Evolutionary conservation across 73 alveolate genomes (phyloP).

Genomic region (Stentor roeselii): DNA sequence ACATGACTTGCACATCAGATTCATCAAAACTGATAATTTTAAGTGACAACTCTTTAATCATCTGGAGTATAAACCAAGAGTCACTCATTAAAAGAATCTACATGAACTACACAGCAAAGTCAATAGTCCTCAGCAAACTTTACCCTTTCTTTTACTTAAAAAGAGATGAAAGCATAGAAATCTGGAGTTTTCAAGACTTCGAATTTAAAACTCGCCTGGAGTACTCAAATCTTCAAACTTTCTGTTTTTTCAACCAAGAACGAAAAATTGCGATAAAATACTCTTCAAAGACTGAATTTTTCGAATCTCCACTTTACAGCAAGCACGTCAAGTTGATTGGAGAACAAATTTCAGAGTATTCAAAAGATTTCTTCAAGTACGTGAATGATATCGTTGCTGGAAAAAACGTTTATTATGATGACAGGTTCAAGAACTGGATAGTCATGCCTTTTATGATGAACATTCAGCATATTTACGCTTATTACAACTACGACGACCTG

Average conservation of each 20-base stretch:
- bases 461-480: background rate
- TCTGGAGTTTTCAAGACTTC: conserved; percentile 4
- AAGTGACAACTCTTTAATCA: too few relatives aligned
- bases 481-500: background rate
- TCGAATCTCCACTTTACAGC: background rate
- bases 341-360: background rate
- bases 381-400: background rate
- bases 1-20: background rate
- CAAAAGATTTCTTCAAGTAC: background rate
- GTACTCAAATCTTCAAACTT: background rate
- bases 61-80: background rate
- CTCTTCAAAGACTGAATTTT: background rate
- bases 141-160: background rate
- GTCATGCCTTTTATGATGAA: background rate
- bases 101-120: background rate
- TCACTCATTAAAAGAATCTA: background rate
- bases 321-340: background rate
- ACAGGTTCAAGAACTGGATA: background rate
- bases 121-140: background rate
- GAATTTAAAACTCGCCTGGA: background rate
- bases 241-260: background rate
- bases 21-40: background rate
- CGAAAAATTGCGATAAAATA: background rate
- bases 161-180: background rate
- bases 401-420: background rate